A percentile compares a stretch with the other conserved stretches of the same genome.
These are phyloP conservation scores for Cephalotrichum gorgonifer DNA, from an alignment of 2,329 filamentous ascomycete species.

Conservation along the genomic window DNA sequence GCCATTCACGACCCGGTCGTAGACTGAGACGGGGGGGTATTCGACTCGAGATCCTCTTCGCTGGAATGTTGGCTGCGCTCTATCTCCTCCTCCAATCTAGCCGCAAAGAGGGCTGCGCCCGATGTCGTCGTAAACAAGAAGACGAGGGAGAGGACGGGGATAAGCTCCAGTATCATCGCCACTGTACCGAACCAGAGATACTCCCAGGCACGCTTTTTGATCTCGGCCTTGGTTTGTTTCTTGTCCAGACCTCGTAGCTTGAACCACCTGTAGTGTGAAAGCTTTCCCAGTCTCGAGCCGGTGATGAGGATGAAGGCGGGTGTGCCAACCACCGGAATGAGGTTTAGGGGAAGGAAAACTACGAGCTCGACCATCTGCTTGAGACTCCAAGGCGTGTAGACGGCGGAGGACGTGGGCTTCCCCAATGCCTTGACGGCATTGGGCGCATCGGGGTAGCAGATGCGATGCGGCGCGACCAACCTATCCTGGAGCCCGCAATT, in stretches of 20 bases:
- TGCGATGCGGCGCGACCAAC: slow-evolving; percentile 57
- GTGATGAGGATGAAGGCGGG: slow-evolving; percentile 82
- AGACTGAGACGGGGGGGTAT: background rate
- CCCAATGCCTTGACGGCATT: slow-evolving; percentile 72
- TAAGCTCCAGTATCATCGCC: slow-evolving; percentile 74
- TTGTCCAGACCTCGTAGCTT: slow-evolving; percentile 65
- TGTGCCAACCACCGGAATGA: slow-evolving; percentile 74
- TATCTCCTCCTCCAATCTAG: slow-evolving; percentile 57
- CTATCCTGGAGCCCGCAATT: slow-evolving; percentile 58
- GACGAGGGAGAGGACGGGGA: slow-evolving; percentile 86
- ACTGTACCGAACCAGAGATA: slow-evolving; percentile 92
- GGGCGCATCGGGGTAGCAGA: slow-evolving; percentile 56
- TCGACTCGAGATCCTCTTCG: background rate
- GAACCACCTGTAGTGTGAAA: slow-evolving; percentile 88
- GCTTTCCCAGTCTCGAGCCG: slow-evolving; percentile 75
- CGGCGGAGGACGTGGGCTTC: slow-evolving; percentile 63
- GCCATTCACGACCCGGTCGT: background rate
- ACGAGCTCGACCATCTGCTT: slow-evolving; percentile 85
- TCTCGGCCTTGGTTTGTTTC: slow-evolving; percentile 61
- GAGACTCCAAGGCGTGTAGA: slow-evolving; percentile 82
- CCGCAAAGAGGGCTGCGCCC: slow-evolving; percentile 80
- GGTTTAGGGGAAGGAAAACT: slow-evolving; percentile 69
- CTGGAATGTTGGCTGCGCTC: slow-evolving; percentile 11
- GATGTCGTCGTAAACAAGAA: slow-evolving; percentile 81
- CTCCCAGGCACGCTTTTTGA: slow-evolving; percentile 60